These are phyloP conservation scores for Penicillium pulvis DNA, from an alignment of 495 filamentous ascomycete species.

Conservation along the genomic window DNA sequence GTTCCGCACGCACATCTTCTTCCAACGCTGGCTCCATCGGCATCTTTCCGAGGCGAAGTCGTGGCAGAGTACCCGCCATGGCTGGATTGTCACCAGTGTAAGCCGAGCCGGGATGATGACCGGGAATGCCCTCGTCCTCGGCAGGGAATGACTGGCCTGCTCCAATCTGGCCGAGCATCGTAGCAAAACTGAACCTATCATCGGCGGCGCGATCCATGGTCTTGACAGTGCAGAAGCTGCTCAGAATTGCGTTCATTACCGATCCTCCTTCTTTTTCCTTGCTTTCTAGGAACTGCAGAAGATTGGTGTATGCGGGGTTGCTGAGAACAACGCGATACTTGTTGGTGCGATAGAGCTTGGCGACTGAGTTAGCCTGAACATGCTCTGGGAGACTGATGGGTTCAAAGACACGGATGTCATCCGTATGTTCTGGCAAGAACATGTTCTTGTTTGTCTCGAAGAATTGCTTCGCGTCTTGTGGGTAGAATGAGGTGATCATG, in stretches of 20 bases:
- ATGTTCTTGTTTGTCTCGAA: slow-evolving; percentile 64
- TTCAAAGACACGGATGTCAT: slow-evolving; percentile 71
- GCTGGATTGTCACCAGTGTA: slow-evolving; percentile 68
- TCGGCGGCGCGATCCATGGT: slow-evolving; percentile 74
- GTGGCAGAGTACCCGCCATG: slow-evolving; percentile 52
- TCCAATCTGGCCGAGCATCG: slow-evolving; percentile 66
- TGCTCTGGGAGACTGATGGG: slow-evolving; percentile 75
- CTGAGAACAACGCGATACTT: slow-evolving; percentile 88
- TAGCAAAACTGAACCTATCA: slow-evolving; percentile 77
- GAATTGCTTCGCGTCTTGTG: slow-evolving; percentile 69
- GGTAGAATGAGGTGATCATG: slow-evolving; percentile 72
- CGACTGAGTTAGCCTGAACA: slow-evolving; percentile 66
- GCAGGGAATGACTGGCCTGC: slow-evolving; percentile 69
- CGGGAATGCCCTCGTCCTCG: slow-evolving; percentile 91
- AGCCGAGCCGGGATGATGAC: slow-evolving; percentile 81
- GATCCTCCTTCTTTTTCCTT: slow-evolving; percentile 77
- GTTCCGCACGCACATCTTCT: slow-evolving; percentile 78
- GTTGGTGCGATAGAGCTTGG: slow-evolving; percentile 76
- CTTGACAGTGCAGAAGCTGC: slow-evolving; percentile 70
- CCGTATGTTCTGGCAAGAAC: slow-evolving; percentile 73
- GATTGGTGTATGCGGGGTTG: slow-evolving; percentile 70
- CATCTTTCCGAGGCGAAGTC: slow-evolving; percentile 74
- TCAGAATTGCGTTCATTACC: slow-evolving; percentile 72
- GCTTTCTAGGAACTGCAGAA: slow-evolving; percentile 85
- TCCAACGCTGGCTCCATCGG: slow-evolving; percentile 77